phyloP scores from a whole-genome alignment of 1,284 basidiomycete genomes.

The Bjerkandera adusta region DNA sequence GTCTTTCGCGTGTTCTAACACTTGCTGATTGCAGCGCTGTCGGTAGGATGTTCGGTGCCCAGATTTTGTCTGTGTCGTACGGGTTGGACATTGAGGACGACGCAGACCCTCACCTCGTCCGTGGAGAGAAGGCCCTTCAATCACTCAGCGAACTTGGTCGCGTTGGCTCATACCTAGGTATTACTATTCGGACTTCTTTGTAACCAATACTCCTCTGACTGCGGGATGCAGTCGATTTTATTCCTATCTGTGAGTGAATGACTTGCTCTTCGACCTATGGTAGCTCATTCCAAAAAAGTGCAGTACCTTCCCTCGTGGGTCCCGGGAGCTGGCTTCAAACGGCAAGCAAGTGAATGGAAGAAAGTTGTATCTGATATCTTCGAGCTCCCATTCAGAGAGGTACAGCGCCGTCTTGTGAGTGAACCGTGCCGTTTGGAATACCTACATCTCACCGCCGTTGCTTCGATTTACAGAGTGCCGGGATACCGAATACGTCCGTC shows the following conservation, averaged over 20 bases:
- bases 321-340: conserved; percentile 40
- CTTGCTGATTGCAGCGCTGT: neutral
- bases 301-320: conserved; percentile 39
- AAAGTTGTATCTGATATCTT: conserved; percentile 10
- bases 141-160: conserved; percentile 14
- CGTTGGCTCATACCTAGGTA: conserved; percentile 22
- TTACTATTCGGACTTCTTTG: conserved; percentile 23
- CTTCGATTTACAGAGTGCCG: neutral
- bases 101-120: conserved; percentile 20
- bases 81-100: conserved; percentile 22
- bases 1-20: neutral
- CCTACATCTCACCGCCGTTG: neutral
- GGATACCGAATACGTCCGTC: neutral
- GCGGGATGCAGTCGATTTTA: neutral
- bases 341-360: conserved; percentile 37
- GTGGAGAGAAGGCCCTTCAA: conserved; percentile 20
- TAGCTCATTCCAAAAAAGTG: too few species aligned
- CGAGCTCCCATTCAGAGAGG: conserved; percentile 5
- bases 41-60: conserved; percentile 19
- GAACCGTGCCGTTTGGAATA: neutral
- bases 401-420: neutral
- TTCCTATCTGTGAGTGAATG: neutral
- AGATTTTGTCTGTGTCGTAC: conserved; percentile 24
- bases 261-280: too few species aligned
- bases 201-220: too few species aligned